Evolutionary conservation across 306 rosid genomes (phyloP).

Genomic region (Trichosanthes cucumerina): DNA sequence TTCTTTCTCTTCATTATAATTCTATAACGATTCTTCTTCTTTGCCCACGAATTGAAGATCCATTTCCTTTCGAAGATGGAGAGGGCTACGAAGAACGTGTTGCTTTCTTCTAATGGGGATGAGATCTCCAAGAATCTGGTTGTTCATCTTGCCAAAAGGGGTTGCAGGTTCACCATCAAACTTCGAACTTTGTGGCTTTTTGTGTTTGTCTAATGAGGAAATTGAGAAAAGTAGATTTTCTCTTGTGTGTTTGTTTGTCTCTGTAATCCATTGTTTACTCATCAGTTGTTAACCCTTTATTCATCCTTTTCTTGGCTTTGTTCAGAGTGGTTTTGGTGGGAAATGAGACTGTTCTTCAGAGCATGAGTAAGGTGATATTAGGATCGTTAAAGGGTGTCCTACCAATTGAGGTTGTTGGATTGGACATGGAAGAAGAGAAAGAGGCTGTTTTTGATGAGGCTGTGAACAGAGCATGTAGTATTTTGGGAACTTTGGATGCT

Average conservation of each 20-base stretch:
- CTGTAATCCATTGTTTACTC: background rate
- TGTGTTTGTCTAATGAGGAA: background rate
- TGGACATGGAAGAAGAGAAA: slow-evolving; percentile 45
- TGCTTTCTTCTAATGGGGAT: slow-evolving; percentile 63
- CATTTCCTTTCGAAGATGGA: slow-evolving; percentile 10
- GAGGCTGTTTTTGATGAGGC: slow-evolving; percentile 44
- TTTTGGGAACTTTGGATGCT: slow-evolving; percentile 61
- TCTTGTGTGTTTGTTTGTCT: background rate
- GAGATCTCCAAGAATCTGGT: slow-evolving; percentile 52
- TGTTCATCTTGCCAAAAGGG: slow-evolving; percentile 58
- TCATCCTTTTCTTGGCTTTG: background rate
- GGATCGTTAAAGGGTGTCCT: slow-evolving; percentile 20
- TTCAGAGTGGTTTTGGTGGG: slow-evolving; percentile 76
- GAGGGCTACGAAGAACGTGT: slow-evolving; percentile 34
- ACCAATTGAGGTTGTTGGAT: slow-evolving; percentile 40
- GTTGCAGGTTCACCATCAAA: slow-evolving; percentile 55
- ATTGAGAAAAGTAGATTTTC: background rate
- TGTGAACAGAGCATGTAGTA: slow-evolving; percentile 43
- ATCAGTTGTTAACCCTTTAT: background rate
- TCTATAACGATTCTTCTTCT: background rate
- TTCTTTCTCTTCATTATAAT: background rate
- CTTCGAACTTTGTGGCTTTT: background rate
- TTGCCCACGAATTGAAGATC: background rate
- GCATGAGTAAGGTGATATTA: slow-evolving; percentile 22
- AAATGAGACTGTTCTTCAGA: slow-evolving; percentile 26